Percentiles rank a stretch among this genome's conserved stretches.
phyloP scores from a whole-genome alignment of 208 protist species.

The Leishmania martiniquensis region DNA sequence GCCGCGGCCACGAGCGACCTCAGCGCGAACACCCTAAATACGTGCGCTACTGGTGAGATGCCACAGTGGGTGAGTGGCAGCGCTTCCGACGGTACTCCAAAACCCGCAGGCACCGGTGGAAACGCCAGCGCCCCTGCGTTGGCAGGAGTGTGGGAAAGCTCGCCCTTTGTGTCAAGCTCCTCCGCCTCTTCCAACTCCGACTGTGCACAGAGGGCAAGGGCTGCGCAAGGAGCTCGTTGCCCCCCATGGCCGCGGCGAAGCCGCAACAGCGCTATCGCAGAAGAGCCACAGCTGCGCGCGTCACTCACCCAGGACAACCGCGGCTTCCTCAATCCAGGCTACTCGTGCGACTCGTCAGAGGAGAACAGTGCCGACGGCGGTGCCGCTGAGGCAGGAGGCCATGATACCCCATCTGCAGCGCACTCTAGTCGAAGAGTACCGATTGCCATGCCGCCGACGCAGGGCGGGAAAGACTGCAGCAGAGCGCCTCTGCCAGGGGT shows the following conservation, averaged over 20 bases:
- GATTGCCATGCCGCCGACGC: not conserved
- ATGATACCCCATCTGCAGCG: not conserved
- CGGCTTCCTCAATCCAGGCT: constrained; percentile 23
- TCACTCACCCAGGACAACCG: constrained; percentile 21
- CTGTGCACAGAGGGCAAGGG: not conserved
- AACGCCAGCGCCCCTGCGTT: not conserved
- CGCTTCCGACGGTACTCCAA: not conserved
- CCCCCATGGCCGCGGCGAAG: not conserved
- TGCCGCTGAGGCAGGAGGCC: not conserved
- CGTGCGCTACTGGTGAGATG: not conserved
- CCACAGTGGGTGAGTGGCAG: not conserved
- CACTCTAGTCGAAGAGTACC: not conserved
- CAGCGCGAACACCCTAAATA: not conserved
- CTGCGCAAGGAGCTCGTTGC: not conserved
- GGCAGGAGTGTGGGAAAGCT: not conserved
- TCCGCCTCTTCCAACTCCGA: not conserved
- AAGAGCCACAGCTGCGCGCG: not conserved
- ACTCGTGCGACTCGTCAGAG: constrained; percentile 10
- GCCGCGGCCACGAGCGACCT: not conserved
- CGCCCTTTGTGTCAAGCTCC: constrained; percentile 4
- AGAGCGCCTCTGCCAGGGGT: not conserved
- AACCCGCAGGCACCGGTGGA: not conserved
- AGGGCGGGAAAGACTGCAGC: not conserved
- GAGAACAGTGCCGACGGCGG: not conserved
- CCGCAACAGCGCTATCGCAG: not conserved